phyloP scores from a whole-genome alignment of 768 basidiomycete genomes.

The Boletellus ananiceps region DNA sequence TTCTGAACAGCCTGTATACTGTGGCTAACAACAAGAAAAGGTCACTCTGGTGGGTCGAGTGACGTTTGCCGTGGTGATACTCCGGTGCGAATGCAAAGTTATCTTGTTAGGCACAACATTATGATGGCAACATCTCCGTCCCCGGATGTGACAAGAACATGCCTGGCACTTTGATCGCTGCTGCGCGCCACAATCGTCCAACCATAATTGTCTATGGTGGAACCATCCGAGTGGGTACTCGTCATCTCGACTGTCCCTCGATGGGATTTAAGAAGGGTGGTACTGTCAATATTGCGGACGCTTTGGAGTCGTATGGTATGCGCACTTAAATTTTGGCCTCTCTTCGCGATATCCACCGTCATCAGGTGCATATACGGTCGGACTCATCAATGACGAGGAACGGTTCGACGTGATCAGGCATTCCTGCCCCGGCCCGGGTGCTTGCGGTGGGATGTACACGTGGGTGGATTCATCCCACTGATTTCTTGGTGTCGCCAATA shows the following conservation, averaged over 20 bases:
- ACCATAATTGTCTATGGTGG: constrained; percentile 87
- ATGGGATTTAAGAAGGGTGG: constrained; percentile 79
- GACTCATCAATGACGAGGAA: constrained; percentile 75
- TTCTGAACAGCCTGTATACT: background rate
- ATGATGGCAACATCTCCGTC: constrained; percentile 82
- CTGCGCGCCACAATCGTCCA: constrained; percentile 80
- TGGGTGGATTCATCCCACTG: constrained; percentile 26
- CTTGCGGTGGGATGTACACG: constrained; percentile 89
- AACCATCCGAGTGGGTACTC: constrained; percentile 71
- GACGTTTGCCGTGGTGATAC: background rate
- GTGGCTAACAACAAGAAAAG: constrained; percentile 28
- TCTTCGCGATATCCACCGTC: background rate
- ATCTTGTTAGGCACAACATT: constrained; percentile 66
- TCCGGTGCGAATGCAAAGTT: background rate
- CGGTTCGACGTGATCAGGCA: constrained; percentile 81
- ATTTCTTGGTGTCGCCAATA: background rate
- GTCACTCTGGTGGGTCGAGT: constrained; percentile 48
- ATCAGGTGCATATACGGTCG: constrained; percentile 68
- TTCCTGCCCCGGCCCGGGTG: constrained; percentile 81
- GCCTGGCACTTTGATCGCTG: constrained; percentile 87
- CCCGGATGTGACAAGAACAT: constrained; percentile 93
- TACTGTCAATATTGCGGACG: constrained; percentile 77
- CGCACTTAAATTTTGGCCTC: background rate
- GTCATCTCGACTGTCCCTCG: constrained; percentile 76
- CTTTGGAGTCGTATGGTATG: constrained; percentile 79